A percentile compares a stretch with the other conserved stretches of the same genome.
Conservation (phyloP, 192 early-diverging fungal genomes). For the Gonapodya prolifera region DNA sequence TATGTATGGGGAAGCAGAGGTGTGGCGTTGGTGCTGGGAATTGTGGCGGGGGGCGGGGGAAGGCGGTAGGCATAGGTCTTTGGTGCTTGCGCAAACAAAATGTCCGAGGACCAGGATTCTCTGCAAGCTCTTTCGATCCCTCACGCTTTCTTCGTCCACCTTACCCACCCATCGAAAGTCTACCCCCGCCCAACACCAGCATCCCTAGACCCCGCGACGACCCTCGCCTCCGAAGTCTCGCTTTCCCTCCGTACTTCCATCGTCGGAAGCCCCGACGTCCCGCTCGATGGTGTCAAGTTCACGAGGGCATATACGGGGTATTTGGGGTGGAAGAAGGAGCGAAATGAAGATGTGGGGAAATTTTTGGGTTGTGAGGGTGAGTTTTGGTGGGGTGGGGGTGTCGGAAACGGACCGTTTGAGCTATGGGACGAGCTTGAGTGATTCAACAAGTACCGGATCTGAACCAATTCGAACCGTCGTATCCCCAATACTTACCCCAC, state of each 20-base stretch:
- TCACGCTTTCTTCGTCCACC: not conserved
- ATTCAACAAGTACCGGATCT: not conserved
- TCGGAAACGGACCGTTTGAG: conserved; percentile 27
- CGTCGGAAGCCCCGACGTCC: conserved; percentile 1
- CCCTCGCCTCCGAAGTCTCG: conserved; percentile 3
- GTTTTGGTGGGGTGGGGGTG: conserved; percentile 17
- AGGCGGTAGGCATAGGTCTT: conserved; percentile 29
- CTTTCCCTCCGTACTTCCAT: conserved; percentile 2
- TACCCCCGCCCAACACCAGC: not conserved
- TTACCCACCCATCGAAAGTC: not conserved
- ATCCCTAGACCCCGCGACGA: not conserved
- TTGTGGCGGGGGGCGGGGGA: conserved; percentile 9
- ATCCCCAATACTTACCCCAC: conserved; percentile 26
- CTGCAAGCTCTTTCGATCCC: conserved; percentile 12
- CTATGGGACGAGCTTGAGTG: conserved; percentile 21
- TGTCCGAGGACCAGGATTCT: conserved; percentile 27
- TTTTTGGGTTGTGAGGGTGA: no score
- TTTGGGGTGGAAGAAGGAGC: conserved; percentile 7
- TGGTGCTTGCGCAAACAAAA: conserved; percentile 27
- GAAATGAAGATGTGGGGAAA: conserved; percentile 4
- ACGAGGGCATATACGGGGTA: conserved; percentile 1
- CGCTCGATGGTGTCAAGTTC: conserved; percentile 6
- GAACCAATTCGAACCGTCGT: conserved; percentile 7
- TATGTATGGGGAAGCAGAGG: not conserved
- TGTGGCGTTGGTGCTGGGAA: not conserved